Evolutionary conservation across 2,329 filamentous ascomycete species (phyloP), one percentile per base, ranked within the genome.

Genomic region (Talaromyces sp.): DNA sequence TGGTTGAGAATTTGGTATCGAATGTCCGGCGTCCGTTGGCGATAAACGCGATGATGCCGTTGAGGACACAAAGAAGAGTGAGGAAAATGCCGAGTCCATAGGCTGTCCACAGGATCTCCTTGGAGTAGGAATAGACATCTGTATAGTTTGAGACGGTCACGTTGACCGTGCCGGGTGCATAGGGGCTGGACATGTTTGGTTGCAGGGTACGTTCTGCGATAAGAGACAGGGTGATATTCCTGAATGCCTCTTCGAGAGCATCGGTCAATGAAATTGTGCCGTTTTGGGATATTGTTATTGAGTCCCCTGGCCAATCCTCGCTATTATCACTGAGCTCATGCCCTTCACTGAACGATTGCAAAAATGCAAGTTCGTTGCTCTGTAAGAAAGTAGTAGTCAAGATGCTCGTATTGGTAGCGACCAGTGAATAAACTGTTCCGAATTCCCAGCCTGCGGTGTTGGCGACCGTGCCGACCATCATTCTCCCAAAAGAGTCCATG

Each of bases 141-240:
- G 19, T 19, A n/a, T 10, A 39, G 11, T 8, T 39, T 27, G 45
- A 52, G 19, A 41, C 13, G 22, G 33, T 50, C 31, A 61, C n/a
- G 6, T 61, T 52, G 19, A 61, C 45, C 11, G 10, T 60, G 2
- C 41, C 39, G 1, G 19, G 31, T 4, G 22, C 33, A 39, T 49
- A 61, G 22, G 45, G 59, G 31, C 45, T 61, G 45, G 31, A 39
- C 43, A 50, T 37, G 45, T 47, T 60, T 10, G 58, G 43, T n/a
- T 60, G 58, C 5, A 50, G 58, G n/a, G 45, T 22, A 33, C 35
- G 22, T 49, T 60, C 3, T 6, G 24, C 39, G 16, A 60, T 49
- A 7, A 60, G 58, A 22, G 58, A 60, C 8, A 60, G n/a, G 1
- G 27, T 60, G 3, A 35, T 37, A 24, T 60, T 49, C 14, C 58